Base-by-base conservation (phyloP, 192 early-diverging fungal species). In the Podila minutissima region DNA sequence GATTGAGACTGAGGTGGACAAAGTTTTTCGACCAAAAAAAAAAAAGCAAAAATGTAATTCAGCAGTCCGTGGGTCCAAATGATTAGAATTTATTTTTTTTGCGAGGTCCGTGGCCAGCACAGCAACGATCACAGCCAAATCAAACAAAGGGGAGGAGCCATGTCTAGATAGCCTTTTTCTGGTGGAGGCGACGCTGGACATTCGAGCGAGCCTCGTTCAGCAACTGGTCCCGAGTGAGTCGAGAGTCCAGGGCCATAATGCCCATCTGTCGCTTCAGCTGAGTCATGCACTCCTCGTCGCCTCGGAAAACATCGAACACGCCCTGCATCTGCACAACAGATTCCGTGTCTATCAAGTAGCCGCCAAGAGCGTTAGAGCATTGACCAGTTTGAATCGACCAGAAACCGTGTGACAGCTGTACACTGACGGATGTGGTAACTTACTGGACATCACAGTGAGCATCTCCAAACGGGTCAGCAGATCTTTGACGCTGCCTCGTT, bases 191-290 rank as follows among this genome's bases (percentile, higher is more conserved):
- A 26, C 62, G 24, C 38, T 81, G 77, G n/a, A 66, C 71, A 13
- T 64, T 35, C 12, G 22, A 63, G 17, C 77, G 65, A 51, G 71
- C 46, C 57, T 81, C 77, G 37, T 73, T 81, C 46, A 81, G 17
- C 22, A 73, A 28, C 62, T 81, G 77, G 49, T 81, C 77, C 69
- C 73, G 77, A 13, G 60, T 66, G 5, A 81, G 63, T 31, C 65
- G 65, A 35, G 68, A 37, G 60, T 87, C 83, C 46, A 87, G 59
- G 2, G 74, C 72, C 62, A 85, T 79, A 38, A 73, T 69, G n/a
- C 73, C 69, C 83, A 85, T 87, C 62, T 83, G 84, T 12, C 51
- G 53, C 62, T 76, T 85, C 65, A 87, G 49, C 24, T 68, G 68
- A 10, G 53, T 31, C 77, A 83, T 82, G n/a, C 69, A 74, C 33